Conservation (phyloP, 148 eudicot genomes). For the Chenopodium formosanum region DNA sequence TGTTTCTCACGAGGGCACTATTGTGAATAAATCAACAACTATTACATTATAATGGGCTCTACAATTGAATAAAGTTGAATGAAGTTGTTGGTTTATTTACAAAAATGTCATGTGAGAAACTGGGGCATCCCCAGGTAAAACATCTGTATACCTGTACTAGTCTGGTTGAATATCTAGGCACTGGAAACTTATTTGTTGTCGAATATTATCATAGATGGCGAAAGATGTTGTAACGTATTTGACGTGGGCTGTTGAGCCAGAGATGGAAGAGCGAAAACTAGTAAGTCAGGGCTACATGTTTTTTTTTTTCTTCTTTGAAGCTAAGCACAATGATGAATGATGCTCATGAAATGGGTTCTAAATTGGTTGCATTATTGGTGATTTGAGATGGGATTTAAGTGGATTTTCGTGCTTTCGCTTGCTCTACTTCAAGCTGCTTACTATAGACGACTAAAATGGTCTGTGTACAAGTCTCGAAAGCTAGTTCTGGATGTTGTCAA, state of each 20-base stretch:
- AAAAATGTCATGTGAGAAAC: too few species aligned
- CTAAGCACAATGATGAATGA: not conserved
- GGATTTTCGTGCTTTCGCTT: conserved; percentile 30
- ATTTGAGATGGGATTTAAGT: conserved; percentile 31
- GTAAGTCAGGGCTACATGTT: conserved; percentile 24
- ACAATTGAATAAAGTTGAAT: too few species aligned
- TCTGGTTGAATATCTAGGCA: not conserved
- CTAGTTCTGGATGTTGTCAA: conserved; percentile 28
- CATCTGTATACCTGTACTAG: not conserved
- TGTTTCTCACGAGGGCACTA: too few species aligned
- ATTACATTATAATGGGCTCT: too few species aligned
- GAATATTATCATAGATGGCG: conserved; percentile 62
- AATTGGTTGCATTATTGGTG: not conserved
- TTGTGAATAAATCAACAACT: too few species aligned
- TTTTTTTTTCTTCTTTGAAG: not conserved
- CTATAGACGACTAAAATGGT: conserved; percentile 28
- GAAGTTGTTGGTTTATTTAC: too few species aligned
- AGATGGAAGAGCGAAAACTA: conserved; percentile 89
- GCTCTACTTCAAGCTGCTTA: conserved; percentile 27
- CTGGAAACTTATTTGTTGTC: not conserved
- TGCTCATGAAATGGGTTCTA: not conserved
- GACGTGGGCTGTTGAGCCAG: conserved; percentile 84
- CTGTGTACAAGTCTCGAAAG: conserved; percentile 22
- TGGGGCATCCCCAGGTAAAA: not conserved
- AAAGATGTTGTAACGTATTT: conserved; percentile 73